Percentiles rank a stretch among this genome's conserved stretches.
Conservation (phyloP, 331 rosid species). For the Cydonia oblonga region DNA sequence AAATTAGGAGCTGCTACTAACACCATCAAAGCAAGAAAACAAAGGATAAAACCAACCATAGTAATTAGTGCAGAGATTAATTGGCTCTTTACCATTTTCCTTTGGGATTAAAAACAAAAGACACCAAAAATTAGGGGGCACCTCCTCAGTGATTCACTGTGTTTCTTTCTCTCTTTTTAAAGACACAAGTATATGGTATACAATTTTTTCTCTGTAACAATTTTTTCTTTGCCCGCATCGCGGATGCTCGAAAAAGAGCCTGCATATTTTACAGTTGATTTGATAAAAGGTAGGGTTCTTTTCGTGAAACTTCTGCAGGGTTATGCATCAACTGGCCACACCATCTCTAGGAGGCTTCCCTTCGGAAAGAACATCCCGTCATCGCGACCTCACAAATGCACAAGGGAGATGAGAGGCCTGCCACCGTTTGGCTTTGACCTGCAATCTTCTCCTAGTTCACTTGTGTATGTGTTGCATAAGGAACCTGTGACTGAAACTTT, state of each 20-base stretch:
- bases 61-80: neutral
- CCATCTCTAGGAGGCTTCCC: conserved; percentile 23
- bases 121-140: neutral
- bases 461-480: conserved; percentile 11
- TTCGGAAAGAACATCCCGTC: conserved; percentile 24
- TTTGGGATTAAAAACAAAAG: neutral
- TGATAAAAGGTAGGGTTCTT: neutral
- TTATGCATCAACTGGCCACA: neutral
- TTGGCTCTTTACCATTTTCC: neutral
- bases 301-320: neutral
- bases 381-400: conserved; percentile 15
- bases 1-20: neutral
- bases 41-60: neutral
- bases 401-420: conserved; percentile 45
- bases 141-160: neutral
- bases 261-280: neutral
- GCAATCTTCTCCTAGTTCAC: conserved; percentile 24
- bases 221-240: neutral
- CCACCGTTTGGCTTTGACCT: conserved; percentile 74
- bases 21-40: neutral
- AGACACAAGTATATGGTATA: neutral
- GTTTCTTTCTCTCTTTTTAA: neutral
- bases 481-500: conserved; percentile 4
- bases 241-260: neutral
- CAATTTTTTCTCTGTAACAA: neutral